These are phyloP conservation scores for Suhomyces pyralidae DNA, from an alignment of 805 yeast genomes.

Conservation along the genomic window DNA sequence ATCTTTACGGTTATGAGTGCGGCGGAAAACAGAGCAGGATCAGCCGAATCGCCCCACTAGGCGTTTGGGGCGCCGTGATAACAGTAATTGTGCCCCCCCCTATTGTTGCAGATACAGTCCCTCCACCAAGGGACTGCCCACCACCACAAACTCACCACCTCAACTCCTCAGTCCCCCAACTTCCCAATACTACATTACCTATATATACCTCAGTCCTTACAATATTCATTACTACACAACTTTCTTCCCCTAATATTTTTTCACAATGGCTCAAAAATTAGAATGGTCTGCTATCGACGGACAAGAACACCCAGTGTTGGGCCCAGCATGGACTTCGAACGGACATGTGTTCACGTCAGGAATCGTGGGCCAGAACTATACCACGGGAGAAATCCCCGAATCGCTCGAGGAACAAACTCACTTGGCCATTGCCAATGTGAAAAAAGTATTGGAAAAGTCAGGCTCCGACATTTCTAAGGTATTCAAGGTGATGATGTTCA, in stretches of 20 bases:
- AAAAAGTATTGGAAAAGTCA: slow-evolving; percentile 38
- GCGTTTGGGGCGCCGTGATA: background rate
- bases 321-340: slow-evolving; percentile 27
- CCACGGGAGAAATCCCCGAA: slow-evolving; percentile 40
- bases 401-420: slow-evolving; percentile 46
- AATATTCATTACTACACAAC: too few relatives aligned
- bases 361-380: slow-evolving; percentile 25
- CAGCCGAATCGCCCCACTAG: background rate
- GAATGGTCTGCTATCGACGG: slow-evolving; percentile 28
- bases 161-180: background rate
- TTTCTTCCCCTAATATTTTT: too few relatives aligned
- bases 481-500: slow-evolving; percentile 49
- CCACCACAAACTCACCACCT: background rate
- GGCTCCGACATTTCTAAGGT: slow-evolving; percentile 47
- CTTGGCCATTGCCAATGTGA: slow-evolving; percentile 42
- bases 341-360: slow-evolving; percentile 22
- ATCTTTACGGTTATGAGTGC: background rate
- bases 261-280: slow-evolving; percentile 10
- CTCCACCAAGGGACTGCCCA: background rate
- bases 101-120: background rate
- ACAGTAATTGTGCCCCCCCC: background rate
- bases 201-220: background rate
- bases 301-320: slow-evolving; percentile 29
- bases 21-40: background rate
- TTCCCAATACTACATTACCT: background rate